These are phyloP conservation scores for Irpex lacteus DNA, from an alignment of 1,284 basidiomycete species.

Conservation along the genomic window DNA sequence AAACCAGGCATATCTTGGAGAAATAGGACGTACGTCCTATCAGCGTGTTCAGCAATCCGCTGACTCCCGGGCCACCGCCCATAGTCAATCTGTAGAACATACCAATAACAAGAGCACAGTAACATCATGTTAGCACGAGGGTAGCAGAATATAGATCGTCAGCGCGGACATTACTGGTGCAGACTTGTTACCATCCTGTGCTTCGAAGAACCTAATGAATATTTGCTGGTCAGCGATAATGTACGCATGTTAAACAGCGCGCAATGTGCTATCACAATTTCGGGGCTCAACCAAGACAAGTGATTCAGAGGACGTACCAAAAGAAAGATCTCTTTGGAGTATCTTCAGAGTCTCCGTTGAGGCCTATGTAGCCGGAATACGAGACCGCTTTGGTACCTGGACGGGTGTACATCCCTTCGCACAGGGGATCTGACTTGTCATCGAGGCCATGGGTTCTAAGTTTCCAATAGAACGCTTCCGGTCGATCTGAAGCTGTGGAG, in stretches of 20 bases:
- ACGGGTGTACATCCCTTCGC: background rate
- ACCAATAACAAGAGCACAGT: too few relatives aligned
- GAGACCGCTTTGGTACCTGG: conserved; percentile 11
- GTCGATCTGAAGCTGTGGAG: background rate
- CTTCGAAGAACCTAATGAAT: conserved; percentile 29
- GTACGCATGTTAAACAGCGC: too few relatives aligned
- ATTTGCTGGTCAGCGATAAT: too few relatives aligned
- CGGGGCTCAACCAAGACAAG: too few relatives aligned
- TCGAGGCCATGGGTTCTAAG: conserved; percentile 4
- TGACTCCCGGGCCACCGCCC: conserved; percentile 32
- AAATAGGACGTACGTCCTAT: conserved; percentile 17
- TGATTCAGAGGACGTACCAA: conserved; percentile 24
- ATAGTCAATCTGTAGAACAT: too few relatives aligned
- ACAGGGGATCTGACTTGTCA: background rate
- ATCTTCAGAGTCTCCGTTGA: conserved; percentile 25
- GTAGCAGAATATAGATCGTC: too few relatives aligned
- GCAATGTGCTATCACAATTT: too few relatives aligned
- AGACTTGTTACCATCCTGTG: conserved; percentile 23
- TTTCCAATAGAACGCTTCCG: conserved; percentile 1
- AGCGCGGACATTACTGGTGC: conserved; percentile 34
- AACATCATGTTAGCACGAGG: too few relatives aligned
- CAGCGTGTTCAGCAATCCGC: conserved; percentile 28
- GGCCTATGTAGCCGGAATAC: conserved; percentile 29
- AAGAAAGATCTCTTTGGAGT: conserved; percentile 31
- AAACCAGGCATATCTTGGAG: too few relatives aligned